Conservation (phyloP, 306 rosid species). For the Purshia tridentata region DNA sequence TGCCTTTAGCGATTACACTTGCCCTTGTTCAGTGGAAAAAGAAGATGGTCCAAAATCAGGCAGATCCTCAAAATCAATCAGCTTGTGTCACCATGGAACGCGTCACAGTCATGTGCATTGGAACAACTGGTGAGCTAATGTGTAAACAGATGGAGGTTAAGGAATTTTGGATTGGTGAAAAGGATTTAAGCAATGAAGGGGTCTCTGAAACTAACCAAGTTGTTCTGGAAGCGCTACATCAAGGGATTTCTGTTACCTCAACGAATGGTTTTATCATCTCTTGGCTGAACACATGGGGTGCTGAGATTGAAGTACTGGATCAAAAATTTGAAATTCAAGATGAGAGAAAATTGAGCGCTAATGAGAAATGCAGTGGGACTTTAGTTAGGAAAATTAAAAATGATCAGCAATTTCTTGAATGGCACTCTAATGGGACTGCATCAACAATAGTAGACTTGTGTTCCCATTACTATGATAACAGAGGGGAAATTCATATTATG, state of each 20-base stretch:
- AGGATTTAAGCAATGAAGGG: slow-evolving; percentile 29
- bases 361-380: slow-evolving; percentile 29
- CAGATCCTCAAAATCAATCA: slow-evolving; percentile 37
- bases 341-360: slow-evolving; percentile 24
- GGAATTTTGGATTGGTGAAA: slow-evolving; percentile 42
- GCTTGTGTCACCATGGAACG: slow-evolving; percentile 66
- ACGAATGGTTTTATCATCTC: slow-evolving; percentile 22
- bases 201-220: slow-evolving; percentile 1
- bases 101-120: slow-evolving; percentile 51
- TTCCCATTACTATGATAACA: slow-evolving; percentile 40
- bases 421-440: slow-evolving; percentile 59
- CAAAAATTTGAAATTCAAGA: slow-evolving; percentile 9
- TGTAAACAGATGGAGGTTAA: slow-evolving; percentile 34
- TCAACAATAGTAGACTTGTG: slow-evolving; percentile 53
- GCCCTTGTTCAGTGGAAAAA: slow-evolving; percentile 41
- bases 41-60: slow-evolving; percentile 24
- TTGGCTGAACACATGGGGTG: slow-evolving; percentile 25
- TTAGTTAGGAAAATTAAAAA: slow-evolving; percentile 28
- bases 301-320: background rate
- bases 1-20: slow-evolving; percentile 45
- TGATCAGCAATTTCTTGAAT: slow-evolving; percentile 28
- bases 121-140: slow-evolving; percentile 39
- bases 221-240: slow-evolving; percentile 33
- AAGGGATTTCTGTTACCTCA: slow-evolving; percentile 32
- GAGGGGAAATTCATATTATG: slow-evolving; percentile 38